Percentiles rank a stretch among this genome's conserved stretches.
Conservation (phyloP, 176 grass and related monocot species). For the Stipa capillata region DNA sequence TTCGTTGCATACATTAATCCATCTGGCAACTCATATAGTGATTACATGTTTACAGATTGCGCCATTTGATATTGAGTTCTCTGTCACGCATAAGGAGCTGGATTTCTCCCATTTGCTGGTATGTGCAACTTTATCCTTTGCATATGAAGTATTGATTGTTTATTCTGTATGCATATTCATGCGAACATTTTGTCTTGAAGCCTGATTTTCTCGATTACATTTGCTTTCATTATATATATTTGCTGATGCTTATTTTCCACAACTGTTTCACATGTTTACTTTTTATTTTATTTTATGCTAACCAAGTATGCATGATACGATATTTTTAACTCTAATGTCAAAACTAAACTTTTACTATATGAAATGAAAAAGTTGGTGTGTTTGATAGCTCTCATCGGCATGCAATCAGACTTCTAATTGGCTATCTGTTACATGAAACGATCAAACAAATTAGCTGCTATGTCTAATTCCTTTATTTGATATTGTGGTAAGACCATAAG, state of each 20-base stretch:
- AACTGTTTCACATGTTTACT: background rate
- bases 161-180: conserved; percentile 9
- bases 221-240: background rate
- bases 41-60: conserved; percentile 56
- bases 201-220: background rate
- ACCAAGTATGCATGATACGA: background rate
- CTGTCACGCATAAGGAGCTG: conserved; percentile 91
- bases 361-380: background rate
- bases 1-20: conserved; percentile 6
- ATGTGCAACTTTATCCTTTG: conserved; percentile 25
- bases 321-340: background rate
- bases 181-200: background rate
- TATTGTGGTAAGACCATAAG: conserved; percentile 6
- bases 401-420: background rate
- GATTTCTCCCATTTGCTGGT: conserved; percentile 99
- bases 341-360: background rate
- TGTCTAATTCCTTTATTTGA: background rate
- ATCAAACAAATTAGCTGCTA: background rate
- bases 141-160: conserved; percentile 9
- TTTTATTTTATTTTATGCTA: background rate
- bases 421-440: background rate
- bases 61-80: conserved; percentile 91
- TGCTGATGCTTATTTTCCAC: background rate
- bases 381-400: background rate
- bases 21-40: conserved; percentile 17